Evolutionary conservation across 2,329 filamentous ascomycete species (phyloP), one percentile per base, ranked within the genome.

Genomic region (Neofusicoccum ribis): DNA sequence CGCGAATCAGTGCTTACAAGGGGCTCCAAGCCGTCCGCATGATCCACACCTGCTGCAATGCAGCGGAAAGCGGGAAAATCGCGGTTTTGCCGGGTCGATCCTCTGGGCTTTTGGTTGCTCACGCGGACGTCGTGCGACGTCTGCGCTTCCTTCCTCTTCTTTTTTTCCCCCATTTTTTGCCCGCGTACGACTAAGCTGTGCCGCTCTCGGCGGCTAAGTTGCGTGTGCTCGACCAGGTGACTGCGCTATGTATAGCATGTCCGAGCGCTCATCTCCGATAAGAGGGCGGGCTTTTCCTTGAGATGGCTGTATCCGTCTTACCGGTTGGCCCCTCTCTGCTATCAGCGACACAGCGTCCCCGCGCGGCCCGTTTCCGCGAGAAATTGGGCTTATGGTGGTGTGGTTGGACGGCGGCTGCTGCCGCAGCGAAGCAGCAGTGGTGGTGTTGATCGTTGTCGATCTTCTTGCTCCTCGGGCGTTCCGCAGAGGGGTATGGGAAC

Each of bases 81-180:
- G 51, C 17, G 52, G 14, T 39, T 56, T 56, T 49, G 52, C 52
- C 51, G 27, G 51, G 36, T 17, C 51, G 51, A 41, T 54, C 51
- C n/a, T 54, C 15, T 20, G 15, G 8, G 8, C n/a, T 20, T 20
- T 46, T 15, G 27, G 27, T 31, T 46, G 15, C 43, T 49, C 46
- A 49, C 46, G 46, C 46, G 46, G 46, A 49, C 46, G 27, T 31
- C 27, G 27, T 31, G 27, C 27, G 27, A 31, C 5, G 27, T 7
- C 27, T 31, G 27, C 27, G 5, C 27, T 31, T 31, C 6, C 6
- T 5, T 7, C 27, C 5, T 31, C 6, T 31, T 31, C 1, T 31
- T 31, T 31, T 31, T 1, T 3, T 0, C 3, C 23, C 3, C 23
- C 23, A 3, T 3, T 23, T 23, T 23, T 23, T 23, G 23, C 23